Evolutionary conservation across 371 early-diverging fungal species (phyloP), one percentile per base, ranked within the genome.

Genomic region (Thermomucor indicae-seudaticae): DNA sequence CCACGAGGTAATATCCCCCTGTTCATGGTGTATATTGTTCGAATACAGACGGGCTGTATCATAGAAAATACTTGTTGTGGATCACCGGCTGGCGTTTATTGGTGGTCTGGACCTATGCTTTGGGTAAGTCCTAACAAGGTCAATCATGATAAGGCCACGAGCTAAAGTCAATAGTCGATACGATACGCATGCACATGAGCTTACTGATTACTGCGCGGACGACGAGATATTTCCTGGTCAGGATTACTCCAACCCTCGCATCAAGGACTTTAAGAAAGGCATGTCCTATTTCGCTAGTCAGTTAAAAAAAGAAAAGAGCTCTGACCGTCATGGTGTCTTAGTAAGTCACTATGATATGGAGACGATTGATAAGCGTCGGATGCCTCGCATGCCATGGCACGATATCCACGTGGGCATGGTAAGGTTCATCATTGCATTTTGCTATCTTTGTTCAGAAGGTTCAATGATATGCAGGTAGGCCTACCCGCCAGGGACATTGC

Each of bases 361-460:
- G n/a, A 44, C 70, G 6, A 61, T 75, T 28, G 62, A 72, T 46
- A 66, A 64, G 38, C 43, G 38, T 12, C 32, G 34, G 12, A 57
- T 57, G 6, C 78, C 93, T 14, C 78, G 96, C 49, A 91, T 96
- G 95, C 94, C 95, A 17, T 96, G 97, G 97, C 96, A 95, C 70
- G 97, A 96, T 51, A 79, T 95, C 4, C 84, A 85, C 17, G 66
- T 79, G 34, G 85, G 73, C 17, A 78, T 90, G 78, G 80, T 72
- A 62, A 52, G 24, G 12, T 25, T 31, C 25, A 4, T 5, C 10
- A 37, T 19, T 4, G 32, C 19, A 16, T 47, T 20, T n/a, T n/a
- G n/a, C n/a, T n/a, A n/a, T n/a, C n/a, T n/a, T n/a, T n/a, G n/a
- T n/a, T n/a, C n/a, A n/a, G n/a, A n/a, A n/a, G n/a, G n/a, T n/a